These are phyloP conservation scores for Fusarium torreyae DNA, from an alignment of 2,329 filamentous ascomycete species.

Conservation along the genomic window DNA sequence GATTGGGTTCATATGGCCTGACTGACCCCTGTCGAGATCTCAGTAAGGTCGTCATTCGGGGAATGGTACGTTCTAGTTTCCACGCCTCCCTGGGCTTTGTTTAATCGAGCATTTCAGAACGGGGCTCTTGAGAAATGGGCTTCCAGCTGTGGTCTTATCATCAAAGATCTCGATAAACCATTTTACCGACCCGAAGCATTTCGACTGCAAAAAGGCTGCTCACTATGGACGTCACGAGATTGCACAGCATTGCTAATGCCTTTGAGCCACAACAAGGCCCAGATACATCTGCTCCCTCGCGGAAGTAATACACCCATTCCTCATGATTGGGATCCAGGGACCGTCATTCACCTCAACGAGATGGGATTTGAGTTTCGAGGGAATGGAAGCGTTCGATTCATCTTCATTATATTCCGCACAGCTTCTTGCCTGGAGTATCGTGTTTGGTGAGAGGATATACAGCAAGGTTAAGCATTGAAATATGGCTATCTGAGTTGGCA, in stretches of 20 bases:
- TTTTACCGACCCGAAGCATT: slow-evolving; percentile 37
- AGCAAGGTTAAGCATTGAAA: not conserved
- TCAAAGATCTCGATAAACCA: slow-evolving; percentile 32
- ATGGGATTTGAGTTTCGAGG: slow-evolving; percentile 36
- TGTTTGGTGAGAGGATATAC: not conserved
- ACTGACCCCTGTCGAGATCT: slow-evolving; percentile 24
- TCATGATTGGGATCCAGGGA: slow-evolving; percentile 32
- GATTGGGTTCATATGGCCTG: slow-evolving; percentile 29
- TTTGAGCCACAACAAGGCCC: slow-evolving; percentile 19
- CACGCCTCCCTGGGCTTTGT: not conserved
- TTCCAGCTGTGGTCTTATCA: slow-evolving; percentile 14
- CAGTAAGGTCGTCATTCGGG: slow-evolving; percentile 26
- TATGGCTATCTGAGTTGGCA: not conserved
- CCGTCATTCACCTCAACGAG: slow-evolving; percentile 38
- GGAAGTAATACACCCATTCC: slow-evolving; percentile 20
- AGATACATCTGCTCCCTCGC: slow-evolving; percentile 32
- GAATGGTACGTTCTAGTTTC: slow-evolving; percentile 26
- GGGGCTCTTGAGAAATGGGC: slow-evolving; percentile 20
- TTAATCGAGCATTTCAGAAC: slow-evolving; percentile 15
- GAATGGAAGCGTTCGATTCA: slow-evolving; percentile 39
- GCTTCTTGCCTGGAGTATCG: not conserved
- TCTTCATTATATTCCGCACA: slow-evolving; percentile 40
- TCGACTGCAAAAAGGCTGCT: slow-evolving; percentile 32
- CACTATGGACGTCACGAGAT: slow-evolving; percentile 28
- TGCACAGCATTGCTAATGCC: slow-evolving; percentile 34